Conservation (phyloP, 2,329 filamentous ascomycete species). For the Monosporascus sp. region DNA sequence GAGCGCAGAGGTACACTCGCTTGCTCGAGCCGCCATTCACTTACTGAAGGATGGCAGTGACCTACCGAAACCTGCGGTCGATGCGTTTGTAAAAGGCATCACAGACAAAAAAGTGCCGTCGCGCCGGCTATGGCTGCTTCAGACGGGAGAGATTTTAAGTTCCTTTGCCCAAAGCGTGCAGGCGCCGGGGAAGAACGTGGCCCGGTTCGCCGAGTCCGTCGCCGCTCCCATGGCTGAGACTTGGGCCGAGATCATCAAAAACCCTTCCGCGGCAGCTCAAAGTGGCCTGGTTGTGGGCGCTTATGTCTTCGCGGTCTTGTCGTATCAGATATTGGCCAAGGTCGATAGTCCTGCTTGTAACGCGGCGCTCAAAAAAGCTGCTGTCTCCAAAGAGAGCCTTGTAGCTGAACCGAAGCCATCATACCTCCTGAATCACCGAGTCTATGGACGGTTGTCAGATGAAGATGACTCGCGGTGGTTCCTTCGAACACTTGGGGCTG, state of each 20-base stretch:
- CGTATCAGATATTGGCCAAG: constrained; percentile 47
- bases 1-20: constrained; percentile 65
- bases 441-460: constrained; percentile 72
- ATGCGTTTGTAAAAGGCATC: constrained; percentile 74
- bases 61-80: constrained; percentile 61
- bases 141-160: constrained; percentile 66
- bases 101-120: constrained; percentile 77
- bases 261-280: constrained; percentile 73
- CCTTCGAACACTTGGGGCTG: constrained; percentile 60
- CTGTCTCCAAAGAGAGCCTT: constrained; percentile 61
- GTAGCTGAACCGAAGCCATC: constrained; percentile 74
- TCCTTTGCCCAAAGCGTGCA: constrained; percentile 40
- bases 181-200: constrained; percentile 41
- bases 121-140: constrained; percentile 75
- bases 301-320: constrained; percentile 66
- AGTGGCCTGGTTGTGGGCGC: constrained; percentile 76
- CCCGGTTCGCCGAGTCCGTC: constrained; percentile 48
- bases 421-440: constrained; percentile 75
- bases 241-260: constrained; percentile 73
- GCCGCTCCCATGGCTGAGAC: constrained; percentile 57
- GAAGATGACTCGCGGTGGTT: constrained; percentile 79
- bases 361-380: constrained; percentile 52
- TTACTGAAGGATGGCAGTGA: constrained; percentile 56
- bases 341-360: constrained; percentile 47
- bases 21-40: constrained; percentile 60